Evolutionary conservation across 2,329 filamentous ascomycete genomes (phyloP), one percentile per base, ranked within the genome.

Genomic region (Hypomyces perniciosus): DNA sequence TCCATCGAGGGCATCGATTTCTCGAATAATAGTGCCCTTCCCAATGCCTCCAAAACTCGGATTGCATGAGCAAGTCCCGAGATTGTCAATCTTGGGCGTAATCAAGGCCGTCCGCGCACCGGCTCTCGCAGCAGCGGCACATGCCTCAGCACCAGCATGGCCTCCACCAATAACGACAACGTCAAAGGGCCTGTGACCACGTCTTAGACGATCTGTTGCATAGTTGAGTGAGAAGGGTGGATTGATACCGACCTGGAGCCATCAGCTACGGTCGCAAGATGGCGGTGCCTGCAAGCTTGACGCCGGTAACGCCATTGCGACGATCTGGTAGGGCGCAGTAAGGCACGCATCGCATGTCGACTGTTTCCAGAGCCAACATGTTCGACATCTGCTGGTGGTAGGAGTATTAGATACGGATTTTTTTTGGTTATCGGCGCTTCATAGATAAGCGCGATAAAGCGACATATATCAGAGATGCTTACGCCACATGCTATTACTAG

Each of bases 41-140:
- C 93, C 93, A 60, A 99, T 97, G n/a, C 93, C 93, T 37, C 93
- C 93, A 64, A 99, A 95, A 57, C 90, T 95, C 2, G 92, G 92
- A 66, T 97, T 97, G 72, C 92, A 97, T 34, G 91, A 96, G 72
- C 92, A 97, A 30, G 93, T 89, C 50, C 92, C 92, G 20, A 97
- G 83, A 61, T 96, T 96, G 53, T 91, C 85, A 52, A 89, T 69
- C 54, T 87, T 90, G 2, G 92, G 93, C 1, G 93, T 99, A 44
- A 99, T 78, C 58, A 99, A 80, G 2, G 87, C 92, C 39, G 93
- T 97, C 61, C 85, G 84, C 45, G 92, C 93, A 47, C 93, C 93
- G 12, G 88, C 81, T 62, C 93, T 83, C 41, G 93, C 93, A 10
- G 93, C 89, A 2, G 92, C 93, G 8, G 93, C 86, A 57, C 88